phyloP scores from a whole-genome alignment of 805 yeast genomes.

The Metschnikowia amazonensis region DNA sequence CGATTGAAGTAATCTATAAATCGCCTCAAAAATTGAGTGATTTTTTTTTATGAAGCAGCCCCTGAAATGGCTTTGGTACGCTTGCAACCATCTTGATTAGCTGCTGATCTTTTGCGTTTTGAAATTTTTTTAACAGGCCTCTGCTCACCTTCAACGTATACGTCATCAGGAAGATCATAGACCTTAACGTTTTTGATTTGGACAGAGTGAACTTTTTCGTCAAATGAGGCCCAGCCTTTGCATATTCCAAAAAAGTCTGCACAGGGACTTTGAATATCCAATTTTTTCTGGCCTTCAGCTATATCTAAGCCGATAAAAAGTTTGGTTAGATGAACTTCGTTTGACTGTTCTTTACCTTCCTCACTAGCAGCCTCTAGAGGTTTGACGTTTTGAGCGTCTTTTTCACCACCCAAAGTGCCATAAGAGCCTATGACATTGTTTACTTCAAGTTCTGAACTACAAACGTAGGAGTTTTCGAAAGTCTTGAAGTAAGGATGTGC shows the following conservation, averaged over 20 bases:
- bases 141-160: constrained; percentile 71
- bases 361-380: no score
- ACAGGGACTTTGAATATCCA: constrained; percentile 87
- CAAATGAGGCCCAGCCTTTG: constrained; percentile 65
- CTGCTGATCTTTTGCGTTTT: constrained; percentile 36
- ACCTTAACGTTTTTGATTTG: constrained; percentile 66
- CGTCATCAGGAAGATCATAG: constrained; percentile 80
- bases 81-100: no score
- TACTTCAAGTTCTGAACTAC: no score
- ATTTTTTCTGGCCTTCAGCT: no score
- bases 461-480: no score
- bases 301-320: constrained; percentile 76
- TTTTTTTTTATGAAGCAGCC: no score
- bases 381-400: not conserved
- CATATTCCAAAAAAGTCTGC: constrained; percentile 82
- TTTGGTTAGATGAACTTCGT: constrained; percentile 27
- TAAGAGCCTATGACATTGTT: no score
- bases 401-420: constrained; percentile 57
- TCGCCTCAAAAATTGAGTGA: no score
- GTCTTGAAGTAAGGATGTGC: constrained; percentile 91
- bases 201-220: constrained; percentile 57
- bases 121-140: constrained; percentile 57
- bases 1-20: no score
- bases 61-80: no score
- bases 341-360: no score